Evolutionary conservation across 2,329 filamentous ascomycete genomes (phyloP).

Genomic region (Fusarium sp.): DNA sequence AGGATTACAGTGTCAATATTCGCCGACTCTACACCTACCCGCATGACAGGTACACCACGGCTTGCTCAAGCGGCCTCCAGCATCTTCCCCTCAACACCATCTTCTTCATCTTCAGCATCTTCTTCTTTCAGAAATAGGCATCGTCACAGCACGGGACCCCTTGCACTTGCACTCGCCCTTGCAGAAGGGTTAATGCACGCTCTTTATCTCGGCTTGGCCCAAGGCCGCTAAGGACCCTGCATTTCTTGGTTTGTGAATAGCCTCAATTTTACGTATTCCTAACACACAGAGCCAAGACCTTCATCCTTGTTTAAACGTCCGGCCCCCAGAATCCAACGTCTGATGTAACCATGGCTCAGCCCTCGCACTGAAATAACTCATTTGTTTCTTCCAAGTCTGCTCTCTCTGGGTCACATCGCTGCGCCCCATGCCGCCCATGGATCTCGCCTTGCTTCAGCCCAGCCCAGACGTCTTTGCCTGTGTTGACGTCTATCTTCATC

Average conservation of each 20-base stretch:
- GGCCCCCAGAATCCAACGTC: neutral
- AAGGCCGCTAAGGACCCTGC: slow-evolving; percentile 3
- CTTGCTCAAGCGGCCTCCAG: slow-evolving; percentile 32
- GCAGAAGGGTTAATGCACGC: slow-evolving; percentile 19
- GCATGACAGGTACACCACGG: slow-evolving; percentile 30
- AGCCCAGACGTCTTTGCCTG: slow-evolving; percentile 28
- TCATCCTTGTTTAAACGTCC: neutral
- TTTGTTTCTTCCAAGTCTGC: slow-evolving; percentile 8
- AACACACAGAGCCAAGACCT: too few relatives aligned
- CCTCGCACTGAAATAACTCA: slow-evolving; percentile 3
- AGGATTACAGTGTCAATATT: fast-evolving
- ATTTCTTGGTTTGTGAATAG: slow-evolving; percentile 20
- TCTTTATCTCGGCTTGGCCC: slow-evolving; percentile 26
- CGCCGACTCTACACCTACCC: neutral
- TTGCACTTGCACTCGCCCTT: slow-evolving; percentile 32
- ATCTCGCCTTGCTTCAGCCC: slow-evolving; percentile 32
- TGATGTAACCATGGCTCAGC: slow-evolving; percentile 5
- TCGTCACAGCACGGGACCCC: slow-evolving; percentile 40
- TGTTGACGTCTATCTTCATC: neutral
- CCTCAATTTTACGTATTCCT: slow-evolving; percentile 4
- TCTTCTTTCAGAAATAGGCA: slow-evolving; percentile 26
- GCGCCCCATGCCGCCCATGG: slow-evolving; percentile 40
- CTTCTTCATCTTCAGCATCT: slow-evolving; percentile 1
- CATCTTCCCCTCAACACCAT: slow-evolving; percentile 29
- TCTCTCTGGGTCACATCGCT: slow-evolving; percentile 14